Evolutionary conservation across 345 rosid genomes (phyloP).

Genomic region (Garcia nutans): DNA sequence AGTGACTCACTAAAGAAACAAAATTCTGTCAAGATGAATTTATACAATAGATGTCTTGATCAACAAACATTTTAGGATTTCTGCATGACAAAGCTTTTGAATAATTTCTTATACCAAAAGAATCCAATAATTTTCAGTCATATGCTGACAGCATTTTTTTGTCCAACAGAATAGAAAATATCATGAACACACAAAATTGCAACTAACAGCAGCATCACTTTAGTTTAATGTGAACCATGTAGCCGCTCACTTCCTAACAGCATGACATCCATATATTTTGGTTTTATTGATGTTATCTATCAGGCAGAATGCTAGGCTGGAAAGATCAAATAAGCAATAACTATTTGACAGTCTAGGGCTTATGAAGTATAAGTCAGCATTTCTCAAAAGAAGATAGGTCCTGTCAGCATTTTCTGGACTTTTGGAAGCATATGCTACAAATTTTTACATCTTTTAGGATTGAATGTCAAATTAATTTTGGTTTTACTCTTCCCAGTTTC

Average conservation of each 20-base stretch:
- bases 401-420: not conserved
- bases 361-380: not conserved
- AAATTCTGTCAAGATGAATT: not conserved
- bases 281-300: not conserved
- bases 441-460: not conserved
- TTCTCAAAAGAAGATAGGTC: not conserved
- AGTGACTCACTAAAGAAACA: not conserved
- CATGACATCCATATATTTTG: conserved; percentile 2
- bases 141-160: not conserved
- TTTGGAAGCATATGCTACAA: not conserved
- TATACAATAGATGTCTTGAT: not conserved
- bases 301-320: not conserved
- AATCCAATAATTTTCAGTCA: not conserved
- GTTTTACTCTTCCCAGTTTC: conserved; percentile 14
- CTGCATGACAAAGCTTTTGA: not conserved
- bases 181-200: not conserved
- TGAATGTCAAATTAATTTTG: conserved; percentile 12
- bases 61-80: not conserved
- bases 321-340: not conserved
- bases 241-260: conserved; percentile 5
- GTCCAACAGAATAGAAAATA: not conserved
- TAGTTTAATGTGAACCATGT: conserved; percentile 2
- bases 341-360: not conserved
- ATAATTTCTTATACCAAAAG: not conserved
- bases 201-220: not conserved